phyloP scores from a whole-genome alignment of 805 yeast species.

The Saturnispora zaruensis region DNA sequence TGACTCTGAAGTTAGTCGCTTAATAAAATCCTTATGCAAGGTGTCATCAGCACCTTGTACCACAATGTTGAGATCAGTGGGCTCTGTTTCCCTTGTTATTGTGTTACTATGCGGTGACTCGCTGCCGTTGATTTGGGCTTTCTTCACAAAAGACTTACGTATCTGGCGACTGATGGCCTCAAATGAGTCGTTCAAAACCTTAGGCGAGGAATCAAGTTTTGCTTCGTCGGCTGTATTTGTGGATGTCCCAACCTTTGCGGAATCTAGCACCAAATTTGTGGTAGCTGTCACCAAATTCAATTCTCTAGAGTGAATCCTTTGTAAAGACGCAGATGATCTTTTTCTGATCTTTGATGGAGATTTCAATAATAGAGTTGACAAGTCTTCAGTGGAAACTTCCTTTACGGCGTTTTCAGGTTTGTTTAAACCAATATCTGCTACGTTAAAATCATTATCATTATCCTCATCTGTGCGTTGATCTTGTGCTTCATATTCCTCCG shows the following conservation, averaged over 20 bases:
- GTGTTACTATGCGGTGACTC: not conserved
- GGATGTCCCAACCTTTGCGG: not conserved
- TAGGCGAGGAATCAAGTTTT: not conserved
- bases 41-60: not conserved
- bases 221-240: not conserved
- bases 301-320: slow-evolving; percentile 14
- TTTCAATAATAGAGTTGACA: slow-evolving; percentile 13
- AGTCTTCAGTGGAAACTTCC: slow-evolving; percentile 8
- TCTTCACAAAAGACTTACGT: slow-evolving; percentile 26
- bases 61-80: slow-evolving; percentile 3
- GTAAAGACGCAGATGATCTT: slow-evolving; percentile 16
- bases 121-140: slow-evolving; percentile 8
- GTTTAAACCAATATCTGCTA: not conserved
- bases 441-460: not conserved
- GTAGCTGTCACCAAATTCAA: slow-evolving; percentile 16
- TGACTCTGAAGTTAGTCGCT: slow-evolving; percentile 1
- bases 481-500: not conserved
- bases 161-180: slow-evolving; percentile 25
- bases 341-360: slow-evolving; percentile 21
- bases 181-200: slow-evolving; percentile 20
- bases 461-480: not conserved
- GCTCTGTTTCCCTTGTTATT: slow-evolving; percentile 1
- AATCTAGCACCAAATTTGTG: slow-evolving; percentile 11
- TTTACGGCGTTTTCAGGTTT: not conserved
- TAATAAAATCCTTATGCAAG: not conserved